These are phyloP conservation scores for Colletotrichum sp. DNA, from an alignment of 2,329 filamentous ascomycete genomes.

Conservation along the genomic window DNA sequence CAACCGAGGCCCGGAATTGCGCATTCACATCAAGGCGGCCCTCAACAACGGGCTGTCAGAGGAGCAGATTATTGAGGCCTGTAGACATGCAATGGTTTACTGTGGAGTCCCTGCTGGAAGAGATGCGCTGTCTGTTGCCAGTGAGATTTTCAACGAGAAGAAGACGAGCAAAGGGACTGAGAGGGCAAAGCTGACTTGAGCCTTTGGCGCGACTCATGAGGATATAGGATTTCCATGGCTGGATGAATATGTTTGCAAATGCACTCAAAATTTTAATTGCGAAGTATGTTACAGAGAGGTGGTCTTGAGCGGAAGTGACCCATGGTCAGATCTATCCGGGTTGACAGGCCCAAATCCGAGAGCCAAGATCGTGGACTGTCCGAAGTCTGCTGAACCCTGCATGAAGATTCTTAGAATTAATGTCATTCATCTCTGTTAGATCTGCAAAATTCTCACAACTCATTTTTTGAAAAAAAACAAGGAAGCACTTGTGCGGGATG, in stretches of 20 bases:
- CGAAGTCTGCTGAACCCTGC: not conserved
- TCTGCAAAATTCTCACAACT: not conserved
- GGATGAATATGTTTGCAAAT: not conserved
- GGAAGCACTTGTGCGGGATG: not conserved
- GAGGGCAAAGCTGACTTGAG: not conserved
- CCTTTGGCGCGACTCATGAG: not conserved
- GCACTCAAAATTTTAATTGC: not conserved
- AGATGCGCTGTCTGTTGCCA: not conserved
- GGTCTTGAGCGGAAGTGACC: not conserved
- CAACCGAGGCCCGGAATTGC: constrained; percentile 60
- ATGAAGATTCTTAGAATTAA: not conserved
- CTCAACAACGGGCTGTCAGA: constrained; percentile 63
- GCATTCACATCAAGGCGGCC: constrained; percentile 61
- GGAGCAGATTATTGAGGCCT: constrained; percentile 62
- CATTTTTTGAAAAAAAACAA: not conserved
- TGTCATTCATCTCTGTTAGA: not conserved
- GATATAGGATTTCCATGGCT: not conserved
- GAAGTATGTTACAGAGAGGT: not conserved
- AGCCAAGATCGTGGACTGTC: not conserved
- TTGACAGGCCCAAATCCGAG: not conserved
- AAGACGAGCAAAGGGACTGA: not conserved
- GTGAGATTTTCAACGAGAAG: not conserved
- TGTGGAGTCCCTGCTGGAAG: not conserved
- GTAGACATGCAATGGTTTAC: constrained; percentile 40
- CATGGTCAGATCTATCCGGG: not conserved